These are phyloP conservation scores for Umbelopsis sp. DNA, from an alignment of 192 early-diverging fungal species.

Conservation along the genomic window DNA sequence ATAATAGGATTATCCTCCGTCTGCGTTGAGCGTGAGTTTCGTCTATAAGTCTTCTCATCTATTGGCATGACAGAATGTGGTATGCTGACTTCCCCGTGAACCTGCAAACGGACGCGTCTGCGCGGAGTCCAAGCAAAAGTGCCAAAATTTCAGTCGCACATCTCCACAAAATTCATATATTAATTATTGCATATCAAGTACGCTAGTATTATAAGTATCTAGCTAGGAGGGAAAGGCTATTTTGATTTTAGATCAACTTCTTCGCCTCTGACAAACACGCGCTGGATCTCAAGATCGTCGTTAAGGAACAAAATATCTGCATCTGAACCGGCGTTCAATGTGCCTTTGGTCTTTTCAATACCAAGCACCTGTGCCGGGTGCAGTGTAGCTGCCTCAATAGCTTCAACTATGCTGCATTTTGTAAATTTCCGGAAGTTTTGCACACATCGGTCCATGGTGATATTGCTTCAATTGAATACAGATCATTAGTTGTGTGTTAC, in stretches of 20 bases:
- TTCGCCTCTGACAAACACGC: conserved; percentile 67
- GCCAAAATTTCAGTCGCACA: no score
- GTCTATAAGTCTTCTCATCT: conserved; percentile 9
- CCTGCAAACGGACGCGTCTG: background rate
- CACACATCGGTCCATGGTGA: conserved; percentile 70
- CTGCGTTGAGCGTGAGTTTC: conserved; percentile 8
- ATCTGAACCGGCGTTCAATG: conserved; percentile 66
- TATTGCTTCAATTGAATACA: conserved; percentile 33
- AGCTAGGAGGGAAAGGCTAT: background rate
- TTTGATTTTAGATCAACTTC: conserved; percentile 43
- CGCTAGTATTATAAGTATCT: background rate
- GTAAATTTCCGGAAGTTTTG: conserved; percentile 76
- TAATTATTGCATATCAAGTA: no score
- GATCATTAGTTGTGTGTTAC: no score
- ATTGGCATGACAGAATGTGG: conserved; percentile 3
- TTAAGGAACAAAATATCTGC: conserved; percentile 72
- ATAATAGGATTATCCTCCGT: background rate
- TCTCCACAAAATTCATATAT: no score
- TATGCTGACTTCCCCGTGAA: background rate
- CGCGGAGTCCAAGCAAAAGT: background rate
- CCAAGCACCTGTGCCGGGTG: conserved; percentile 74
- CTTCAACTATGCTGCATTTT: conserved; percentile 70
- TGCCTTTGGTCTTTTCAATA: conserved; percentile 68
- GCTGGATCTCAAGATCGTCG: conserved; percentile 56
- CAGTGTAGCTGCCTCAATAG: conserved; percentile 74